Base-by-base conservation (phyloP, 2,329 filamentous ascomycete species). In the Penicillium concentricum region DNA sequence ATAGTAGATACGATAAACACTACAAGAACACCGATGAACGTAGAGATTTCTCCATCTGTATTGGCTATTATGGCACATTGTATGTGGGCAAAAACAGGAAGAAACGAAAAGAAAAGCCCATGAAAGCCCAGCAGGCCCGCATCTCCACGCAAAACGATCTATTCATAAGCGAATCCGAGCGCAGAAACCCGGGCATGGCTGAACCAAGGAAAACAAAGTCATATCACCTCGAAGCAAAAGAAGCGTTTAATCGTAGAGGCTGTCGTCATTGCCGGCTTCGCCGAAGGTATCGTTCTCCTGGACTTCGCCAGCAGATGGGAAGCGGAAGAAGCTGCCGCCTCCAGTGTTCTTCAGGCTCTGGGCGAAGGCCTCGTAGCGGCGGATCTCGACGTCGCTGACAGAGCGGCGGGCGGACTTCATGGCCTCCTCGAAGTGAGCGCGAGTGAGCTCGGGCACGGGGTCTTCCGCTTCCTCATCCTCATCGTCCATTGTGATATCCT, bases 321-420 rank as follows among this genome's bases (percentile, higher is more conserved):
- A 99, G 78, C 95, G 92, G 90, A 99, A 99, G 85, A 94, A 97
- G 68, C 91, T 92, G 71, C 92, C 93, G 38, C 92, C 92, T 50
- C 92, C 92, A 58, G 91, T 87, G 75, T 96, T 96, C 90, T 99
- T 99, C 92, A 99, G 95, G 76, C 93, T 93, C 81, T 97, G 93
- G 39, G 93, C 90, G 71, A 99, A 99, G 5, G 94, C 93, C 83
- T 99, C 94, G 80, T 99, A 99, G 60, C 93, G 89, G 72, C 94
- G 90, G 70, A 99, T 96, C 83, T 99, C 94, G 22, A 97, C 93
- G 67, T 99, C 94, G 56, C 86, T 92, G 67, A 99, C 94, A 28
- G 94, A 97, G 74, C 90, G 87, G 76, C 94, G 89, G 62, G 94
- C 94, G 77, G 89, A 88, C 76, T 90, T 87, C 94, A 99, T 99